Evolutionary conservation across 306 rosid species (phyloP).

Genomic region (Cercis canadensis): DNA sequence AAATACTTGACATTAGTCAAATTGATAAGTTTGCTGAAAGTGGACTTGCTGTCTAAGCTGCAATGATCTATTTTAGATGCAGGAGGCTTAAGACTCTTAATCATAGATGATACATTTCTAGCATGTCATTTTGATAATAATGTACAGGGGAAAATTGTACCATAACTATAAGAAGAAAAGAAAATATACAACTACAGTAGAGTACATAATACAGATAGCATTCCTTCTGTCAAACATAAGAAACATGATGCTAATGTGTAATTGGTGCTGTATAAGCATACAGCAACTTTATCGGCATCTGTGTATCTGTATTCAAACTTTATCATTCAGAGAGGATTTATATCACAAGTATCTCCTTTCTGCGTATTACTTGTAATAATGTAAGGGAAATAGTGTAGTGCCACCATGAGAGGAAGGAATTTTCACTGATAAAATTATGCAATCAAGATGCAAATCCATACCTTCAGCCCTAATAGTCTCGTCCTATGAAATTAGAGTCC

Average conservation of each 20-base stretch:
- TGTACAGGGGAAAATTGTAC: slow-evolving; percentile 15
- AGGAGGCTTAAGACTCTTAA: neutral
- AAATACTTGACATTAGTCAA: slow-evolving; percentile 61
- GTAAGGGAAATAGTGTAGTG: too few relatives aligned
- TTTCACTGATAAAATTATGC: too few relatives aligned
- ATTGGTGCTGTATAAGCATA: slow-evolving; percentile 3
- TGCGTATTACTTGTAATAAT: too few relatives aligned
- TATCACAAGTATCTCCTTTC: neutral
- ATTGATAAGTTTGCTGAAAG: slow-evolving; percentile 51
- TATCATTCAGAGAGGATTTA: neutral
- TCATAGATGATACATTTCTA: neutral
- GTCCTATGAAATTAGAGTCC: too few relatives aligned
- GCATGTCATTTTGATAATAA: slow-evolving; percentile 2
- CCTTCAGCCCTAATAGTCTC: too few relatives aligned
- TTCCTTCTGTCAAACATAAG: neutral
- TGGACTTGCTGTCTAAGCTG: slow-evolving; percentile 40
- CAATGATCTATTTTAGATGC: neutral
- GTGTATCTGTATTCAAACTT: neutral
- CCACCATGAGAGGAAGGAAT: too few relatives aligned
- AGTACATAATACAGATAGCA: slow-evolving; percentile 6
- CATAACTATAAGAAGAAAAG: slow-evolving; percentile 13
- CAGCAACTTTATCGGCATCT: slow-evolving; percentile 3
- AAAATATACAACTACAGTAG: slow-evolving; percentile 15
- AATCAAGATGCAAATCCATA: too few relatives aligned
- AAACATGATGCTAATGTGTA: neutral